Percentiles rank a stretch among this genome's conserved stretches.
Conservation (phyloP, 179 eudicot genomes). For the Heliamphora pulchella region DNA sequence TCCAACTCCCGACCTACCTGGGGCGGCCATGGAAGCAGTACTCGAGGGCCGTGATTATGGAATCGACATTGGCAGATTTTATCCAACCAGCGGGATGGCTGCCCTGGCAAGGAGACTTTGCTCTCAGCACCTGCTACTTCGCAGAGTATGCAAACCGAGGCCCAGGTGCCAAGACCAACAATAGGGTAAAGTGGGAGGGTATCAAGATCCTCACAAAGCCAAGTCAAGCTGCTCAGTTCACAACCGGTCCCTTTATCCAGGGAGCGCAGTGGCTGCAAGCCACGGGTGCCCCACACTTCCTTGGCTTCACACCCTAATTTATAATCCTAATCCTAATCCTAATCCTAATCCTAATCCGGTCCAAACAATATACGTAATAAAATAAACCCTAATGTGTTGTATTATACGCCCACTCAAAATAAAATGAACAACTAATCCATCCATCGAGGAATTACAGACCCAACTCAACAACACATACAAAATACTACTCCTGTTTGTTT, state of each 20-base stretch:
- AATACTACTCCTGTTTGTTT: no score
- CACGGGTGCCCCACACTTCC: constrained; percentile 17
- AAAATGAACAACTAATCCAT: no score
- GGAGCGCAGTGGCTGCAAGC: constrained; percentile 17
- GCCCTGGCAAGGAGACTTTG: constrained; percentile 42
- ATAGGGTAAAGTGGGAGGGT: constrained; percentile 43
- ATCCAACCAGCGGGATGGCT: constrained; percentile 61
- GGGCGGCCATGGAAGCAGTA: constrained; percentile 54
- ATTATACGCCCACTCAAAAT: no score
- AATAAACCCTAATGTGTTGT: no score
- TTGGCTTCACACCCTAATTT: constrained; percentile 20
- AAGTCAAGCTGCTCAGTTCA: constrained; percentile 26
- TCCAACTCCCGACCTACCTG: constrained; percentile 34
- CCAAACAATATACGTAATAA: no score
- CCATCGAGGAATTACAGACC: no score
- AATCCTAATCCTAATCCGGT: no score
- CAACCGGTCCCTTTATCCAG: constrained; percentile 32
- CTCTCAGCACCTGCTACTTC: constrained; percentile 29
- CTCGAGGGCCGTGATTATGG: constrained; percentile 40
- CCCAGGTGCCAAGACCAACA: constrained; percentile 31
- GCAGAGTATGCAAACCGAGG: constrained; percentile 44
- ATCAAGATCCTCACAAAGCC: constrained; percentile 21
- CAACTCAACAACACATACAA: no score
- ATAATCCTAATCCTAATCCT: no score
- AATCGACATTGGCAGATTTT: constrained; percentile 46